Conservation (phyloP, 352 stramenopile species). For the Globisporangium spinosum region DNA sequence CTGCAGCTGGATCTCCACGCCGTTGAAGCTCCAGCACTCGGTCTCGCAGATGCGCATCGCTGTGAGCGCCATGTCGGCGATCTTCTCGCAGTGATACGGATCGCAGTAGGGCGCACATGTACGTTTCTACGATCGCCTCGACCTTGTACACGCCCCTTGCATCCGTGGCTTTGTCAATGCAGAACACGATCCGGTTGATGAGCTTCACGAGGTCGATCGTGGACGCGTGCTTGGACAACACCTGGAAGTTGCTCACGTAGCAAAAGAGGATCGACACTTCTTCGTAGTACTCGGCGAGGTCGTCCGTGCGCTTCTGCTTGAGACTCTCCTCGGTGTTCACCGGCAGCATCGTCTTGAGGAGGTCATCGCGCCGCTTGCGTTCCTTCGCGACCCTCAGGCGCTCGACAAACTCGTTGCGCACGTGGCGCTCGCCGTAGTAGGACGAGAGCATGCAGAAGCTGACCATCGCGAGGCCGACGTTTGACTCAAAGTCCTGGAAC, state of each 20-base stretch:
- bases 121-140: conserved; percentile 84
- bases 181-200: conserved; percentile 85
- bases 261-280: conserved; percentile 84
- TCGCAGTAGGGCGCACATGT: conserved; percentile 78
- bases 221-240: conserved; percentile 53
- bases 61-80: conserved; percentile 73
- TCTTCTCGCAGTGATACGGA: conserved; percentile 65
- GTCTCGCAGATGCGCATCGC: conserved; percentile 73
- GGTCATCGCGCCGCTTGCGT: conserved; percentile 59
- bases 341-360: conserved; percentile 73
- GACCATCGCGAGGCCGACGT: conserved; percentile 44
- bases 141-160: conserved; percentile 80
- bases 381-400: conserved; percentile 58
- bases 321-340: conserved; percentile 76
- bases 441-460: conserved; percentile 68
- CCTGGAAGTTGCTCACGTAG: conserved; percentile 81
- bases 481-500: conserved; percentile 52
- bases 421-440: conserved; percentile 61
- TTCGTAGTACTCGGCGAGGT: conserved; percentile 65
- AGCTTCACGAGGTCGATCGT: conserved; percentile 80
- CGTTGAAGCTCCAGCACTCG: conserved; percentile 68
- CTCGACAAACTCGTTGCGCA: conserved; percentile 62
- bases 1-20: conserved; percentile 70
- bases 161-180: conserved; percentile 79
- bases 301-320: conserved; percentile 65